phyloP scores from a whole-genome alignment of 2,329 filamentous ascomycete genomes.

The Conoideocrella luteorostrata region DNA sequence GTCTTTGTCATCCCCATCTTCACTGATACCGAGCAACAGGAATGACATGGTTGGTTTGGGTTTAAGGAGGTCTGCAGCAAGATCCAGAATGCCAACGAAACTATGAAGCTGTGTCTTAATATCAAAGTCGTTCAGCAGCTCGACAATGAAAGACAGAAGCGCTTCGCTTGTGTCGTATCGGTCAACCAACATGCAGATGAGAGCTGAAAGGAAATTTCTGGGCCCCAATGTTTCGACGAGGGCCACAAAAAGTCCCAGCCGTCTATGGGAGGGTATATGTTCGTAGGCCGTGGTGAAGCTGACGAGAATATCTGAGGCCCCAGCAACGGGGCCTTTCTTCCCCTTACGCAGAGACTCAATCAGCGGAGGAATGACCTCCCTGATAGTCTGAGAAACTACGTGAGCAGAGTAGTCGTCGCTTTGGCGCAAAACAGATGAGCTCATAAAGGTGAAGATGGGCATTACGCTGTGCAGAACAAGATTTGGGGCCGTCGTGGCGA shows the following conservation, averaged over 20 bases:
- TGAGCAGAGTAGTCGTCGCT: slow-evolving; percentile 96
- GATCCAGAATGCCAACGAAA: slow-evolving; percentile 67
- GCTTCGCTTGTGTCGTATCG: slow-evolving; percentile 73
- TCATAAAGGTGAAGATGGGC: slow-evolving; percentile 99
- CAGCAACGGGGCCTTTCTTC: slow-evolving; percentile 69
- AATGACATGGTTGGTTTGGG: slow-evolving; percentile 68
- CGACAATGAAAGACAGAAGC: slow-evolving; percentile 67
- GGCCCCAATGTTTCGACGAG: slow-evolving; percentile 79
- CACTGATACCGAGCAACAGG: slow-evolving; percentile 56
- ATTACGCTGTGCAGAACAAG: slow-evolving; percentile 94
- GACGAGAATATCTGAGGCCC: slow-evolving; percentile 82
- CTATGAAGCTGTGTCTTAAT: slow-evolving; percentile 72
- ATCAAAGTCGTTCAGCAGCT: slow-evolving; percentile 66
- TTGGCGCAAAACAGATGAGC: slow-evolving; percentile 81
- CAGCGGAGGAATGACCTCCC: slow-evolving; percentile 86
- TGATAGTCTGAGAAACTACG: slow-evolving; percentile 91
- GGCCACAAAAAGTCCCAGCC: slow-evolving; percentile 75
- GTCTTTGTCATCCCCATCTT: slow-evolving; percentile 41
- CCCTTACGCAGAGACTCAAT: slow-evolving; percentile 79
- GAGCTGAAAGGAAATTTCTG: slow-evolving; percentile 79
- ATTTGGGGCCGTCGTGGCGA: slow-evolving; percentile 84
- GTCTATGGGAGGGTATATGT: slow-evolving; percentile 83
- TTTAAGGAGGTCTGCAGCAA: slow-evolving; percentile 70
- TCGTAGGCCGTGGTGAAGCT: slow-evolving; percentile 97
- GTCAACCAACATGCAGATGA: slow-evolving; percentile 85